A percentile compares a stretch with the other conserved stretches of the same genome.
Conservation (phyloP, 441 rosid genomes). For the Syzygium malaccense region DNA sequence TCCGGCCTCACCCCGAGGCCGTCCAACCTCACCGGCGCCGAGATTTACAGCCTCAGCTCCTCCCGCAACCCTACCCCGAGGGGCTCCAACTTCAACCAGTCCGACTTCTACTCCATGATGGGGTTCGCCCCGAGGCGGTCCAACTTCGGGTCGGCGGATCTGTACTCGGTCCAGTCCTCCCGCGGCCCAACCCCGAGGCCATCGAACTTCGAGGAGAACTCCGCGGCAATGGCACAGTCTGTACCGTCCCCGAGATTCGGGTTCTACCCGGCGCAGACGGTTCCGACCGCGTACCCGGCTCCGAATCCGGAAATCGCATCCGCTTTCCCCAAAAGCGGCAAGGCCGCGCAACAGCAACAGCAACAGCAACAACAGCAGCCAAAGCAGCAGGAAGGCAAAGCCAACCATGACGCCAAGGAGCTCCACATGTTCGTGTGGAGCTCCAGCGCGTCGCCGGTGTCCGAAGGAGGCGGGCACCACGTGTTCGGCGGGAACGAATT, state of each 20-base stretch:
- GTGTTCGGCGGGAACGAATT: constrained; percentile 59
- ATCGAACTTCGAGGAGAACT: background rate
- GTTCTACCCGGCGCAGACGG: constrained; percentile 16
- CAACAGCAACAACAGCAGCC: background rate
- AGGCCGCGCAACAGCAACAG: background rate
- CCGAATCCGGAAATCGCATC: background rate
- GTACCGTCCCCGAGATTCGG: constrained; percentile 77
- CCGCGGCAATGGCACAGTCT: constrained; percentile 1
- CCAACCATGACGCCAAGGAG: constrained; percentile 58
- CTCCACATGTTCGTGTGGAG: constrained; percentile 84
- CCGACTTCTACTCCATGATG: constrained; percentile 1
- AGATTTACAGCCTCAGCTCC: constrained; percentile 1
- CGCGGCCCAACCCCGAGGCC: background rate
- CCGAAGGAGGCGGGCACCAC: constrained; percentile 47
- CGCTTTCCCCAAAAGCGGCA: background rate
- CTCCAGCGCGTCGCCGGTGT: constrained; percentile 60
- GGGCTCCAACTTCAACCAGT: background rate
- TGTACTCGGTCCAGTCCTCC: background rate
- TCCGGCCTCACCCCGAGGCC: background rate
- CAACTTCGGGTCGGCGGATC: background rate
- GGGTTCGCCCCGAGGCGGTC: constrained; percentile 28
- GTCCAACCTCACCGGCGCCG: constrained; percentile 1
- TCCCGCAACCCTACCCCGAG: background rate
- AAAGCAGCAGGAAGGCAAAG: constrained; percentile 21
- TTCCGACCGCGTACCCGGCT: background rate